Percentiles rank a stretch among this genome's conserved stretches.
These are phyloP conservation scores for Mycena citricolor DNA, from an alignment of 1,284 basidiomycete species.

Conservation along the genomic window DNA sequence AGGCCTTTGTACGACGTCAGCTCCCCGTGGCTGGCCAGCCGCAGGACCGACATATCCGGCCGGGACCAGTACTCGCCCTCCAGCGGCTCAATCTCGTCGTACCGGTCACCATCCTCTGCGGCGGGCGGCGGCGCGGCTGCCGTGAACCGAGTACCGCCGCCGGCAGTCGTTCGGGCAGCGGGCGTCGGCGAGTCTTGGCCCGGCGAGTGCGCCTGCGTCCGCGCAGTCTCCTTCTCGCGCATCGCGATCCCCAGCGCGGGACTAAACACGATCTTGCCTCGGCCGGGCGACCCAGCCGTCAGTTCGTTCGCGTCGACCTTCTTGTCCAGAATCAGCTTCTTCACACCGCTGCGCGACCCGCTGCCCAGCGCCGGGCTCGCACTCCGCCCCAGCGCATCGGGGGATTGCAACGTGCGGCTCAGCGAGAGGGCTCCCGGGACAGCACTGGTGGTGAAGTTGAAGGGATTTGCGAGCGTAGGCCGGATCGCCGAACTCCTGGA, in stretches of 20 bases:
- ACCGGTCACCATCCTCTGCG: conserved; percentile 30
- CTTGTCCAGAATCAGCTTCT: conserved; percentile 90
- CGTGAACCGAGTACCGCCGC: conserved; percentile 53
- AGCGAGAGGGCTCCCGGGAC: too few species aligned
- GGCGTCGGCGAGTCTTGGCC: conserved; percentile 42
- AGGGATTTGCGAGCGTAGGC: conserved; percentile 30
- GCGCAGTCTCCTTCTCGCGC: conserved; percentile 62
- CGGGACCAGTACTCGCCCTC: conserved; percentile 90
- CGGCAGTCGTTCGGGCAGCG: conserved; percentile 39
- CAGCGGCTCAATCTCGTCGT: conserved; percentile 48
- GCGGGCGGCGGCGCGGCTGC: conserved; percentile 39
- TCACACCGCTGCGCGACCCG: conserved; percentile 82
- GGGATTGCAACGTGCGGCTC: conserved; percentile 31
- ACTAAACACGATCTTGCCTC: conserved; percentile 65
- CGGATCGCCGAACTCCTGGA: conserved; percentile 37
- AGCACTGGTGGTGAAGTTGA: conserved; percentile 44
- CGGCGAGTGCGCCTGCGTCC: conserved; percentile 28
- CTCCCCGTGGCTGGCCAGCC: conserved; percentile 69
- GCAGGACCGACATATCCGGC: conserved; percentile 73
- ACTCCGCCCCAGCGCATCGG: conserved; percentile 57
- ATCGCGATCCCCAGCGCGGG: conserved; percentile 71
- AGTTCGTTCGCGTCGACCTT: conserved; percentile 72
- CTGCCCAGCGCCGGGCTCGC: conserved; percentile 72
- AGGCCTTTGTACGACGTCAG: conserved; percentile 73
- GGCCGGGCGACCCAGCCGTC: conserved; percentile 41